These are phyloP conservation scores for Tetracladium setigerum DNA, from an alignment of 495 filamentous ascomycete species.

Conservation along the genomic window DNA sequence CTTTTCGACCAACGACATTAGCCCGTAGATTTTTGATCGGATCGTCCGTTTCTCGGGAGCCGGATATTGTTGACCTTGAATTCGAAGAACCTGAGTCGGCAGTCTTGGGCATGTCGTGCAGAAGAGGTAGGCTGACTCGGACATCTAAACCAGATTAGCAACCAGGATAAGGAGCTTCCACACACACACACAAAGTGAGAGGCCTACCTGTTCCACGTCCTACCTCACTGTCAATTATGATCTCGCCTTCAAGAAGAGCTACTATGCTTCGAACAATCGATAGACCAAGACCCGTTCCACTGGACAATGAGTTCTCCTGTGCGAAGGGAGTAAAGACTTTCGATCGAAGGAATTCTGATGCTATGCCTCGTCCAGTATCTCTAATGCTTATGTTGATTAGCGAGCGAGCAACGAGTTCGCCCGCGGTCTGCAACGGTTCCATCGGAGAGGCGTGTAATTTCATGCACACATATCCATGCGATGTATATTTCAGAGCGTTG, in stretches of 20 bases:
- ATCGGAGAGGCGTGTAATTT: conserved; percentile 18
- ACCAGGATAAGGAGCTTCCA: background rate
- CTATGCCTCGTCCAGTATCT: conserved; percentile 46
- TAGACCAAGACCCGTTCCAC: conserved; percentile 65
- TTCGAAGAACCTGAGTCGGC: conserved; percentile 3
- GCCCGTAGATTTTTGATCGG: conserved; percentile 8
- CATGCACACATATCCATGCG: conserved; percentile 56
- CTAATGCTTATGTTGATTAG: conserved; percentile 11
- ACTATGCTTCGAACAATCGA: conserved; percentile 62
- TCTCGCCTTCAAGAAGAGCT: conserved; percentile 46
- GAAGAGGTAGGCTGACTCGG: conserved; percentile 15
- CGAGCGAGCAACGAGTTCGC: conserved; percentile 8
- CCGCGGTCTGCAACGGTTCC: conserved; percentile 7
- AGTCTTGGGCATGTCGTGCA: conserved; percentile 14
- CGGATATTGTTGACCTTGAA: conserved; percentile 6
- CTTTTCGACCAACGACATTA: conserved; percentile 11
- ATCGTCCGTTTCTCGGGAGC: conserved; percentile 12
- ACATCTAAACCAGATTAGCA: conserved; percentile 11
- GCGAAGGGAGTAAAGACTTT: conserved; percentile 65
- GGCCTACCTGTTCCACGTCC: conserved; percentile 19
- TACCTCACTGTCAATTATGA: conserved; percentile 40
- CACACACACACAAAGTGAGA: background rate
- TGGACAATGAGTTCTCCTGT: conserved; percentile 59
- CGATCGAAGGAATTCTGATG: conserved; percentile 54
- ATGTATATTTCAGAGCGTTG: conserved; percentile 77